Base-by-base conservation (phyloP, 1,139 yeast species). In the Pneumocystis carinii region DNA sequence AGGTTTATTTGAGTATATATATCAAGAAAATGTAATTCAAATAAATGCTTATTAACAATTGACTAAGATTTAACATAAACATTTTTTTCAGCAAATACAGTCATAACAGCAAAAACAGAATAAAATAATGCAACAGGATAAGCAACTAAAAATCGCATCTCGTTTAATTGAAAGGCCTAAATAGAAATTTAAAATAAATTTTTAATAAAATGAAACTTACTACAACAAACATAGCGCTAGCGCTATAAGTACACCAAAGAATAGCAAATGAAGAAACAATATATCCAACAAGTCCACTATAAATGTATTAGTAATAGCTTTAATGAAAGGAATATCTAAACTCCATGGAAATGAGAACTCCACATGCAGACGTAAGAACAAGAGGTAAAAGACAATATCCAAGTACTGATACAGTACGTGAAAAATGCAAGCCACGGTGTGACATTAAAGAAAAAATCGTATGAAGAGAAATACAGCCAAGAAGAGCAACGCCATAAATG, bases 331-430 rank as follows among this genome's bases (percentile, higher is more conserved):
- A 7, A 58, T 2, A 14, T 6, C 67, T 68, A 38, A 64, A 68
- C 68, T 90, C 90, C 71, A 90, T 78, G 6, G 84, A 79, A 15
- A 82, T 69, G 62, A 86, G 79, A 6, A 90, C 86, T 1, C 95
- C 95, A 41, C 86, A 69, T 0, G 85, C 86, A 69, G 95, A 83
- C 56, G 89, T 79, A 63, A 86, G 80, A 37, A 92, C 97, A 67
- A 94, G 78, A 1, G 99, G 99, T 65, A 92, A 77, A 70, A 94
- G 78, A 72, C 97, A 90, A 75, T 92, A 92, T 1, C 99, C 99
- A 65, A 92, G 79, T 14, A 92, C 96, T 7, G 95, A 87, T 10
- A 97, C 95, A 0, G 95, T 86, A 67, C 90, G 79, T 53, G 82
- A 76, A 69, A 88, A 78, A 68, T 86, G 94, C 64, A 87, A 80